Percentiles rank a stretch among this genome's conserved stretches.
These are phyloP conservation scores for Uronychia setigera DNA, from an alignment of 73 alveolate genomes.

Conservation along the genomic window DNA sequence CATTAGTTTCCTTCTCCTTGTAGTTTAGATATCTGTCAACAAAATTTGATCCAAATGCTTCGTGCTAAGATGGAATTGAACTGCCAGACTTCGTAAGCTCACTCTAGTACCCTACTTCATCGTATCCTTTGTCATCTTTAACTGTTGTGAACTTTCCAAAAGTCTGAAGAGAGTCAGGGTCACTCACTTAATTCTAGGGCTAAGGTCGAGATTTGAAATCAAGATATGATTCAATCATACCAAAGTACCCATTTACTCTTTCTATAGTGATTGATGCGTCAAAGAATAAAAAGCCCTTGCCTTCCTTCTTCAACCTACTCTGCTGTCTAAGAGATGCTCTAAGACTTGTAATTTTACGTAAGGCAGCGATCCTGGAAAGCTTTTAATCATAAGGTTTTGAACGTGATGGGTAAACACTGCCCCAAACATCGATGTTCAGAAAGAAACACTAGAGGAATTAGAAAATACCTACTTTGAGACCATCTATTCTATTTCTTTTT, in stretches of 20 bases:
- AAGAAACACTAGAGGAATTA: neutral
- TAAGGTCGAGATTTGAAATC: neutral
- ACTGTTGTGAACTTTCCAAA: neutral
- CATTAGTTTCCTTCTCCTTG: neutral
- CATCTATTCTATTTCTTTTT: neutral
- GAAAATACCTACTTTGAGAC: neutral
- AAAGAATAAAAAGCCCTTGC: neutral
- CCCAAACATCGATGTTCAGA: neutral
- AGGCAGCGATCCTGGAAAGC: neutral
- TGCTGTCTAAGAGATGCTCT: neutral
- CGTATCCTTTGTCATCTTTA: neutral
- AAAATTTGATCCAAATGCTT: no score
- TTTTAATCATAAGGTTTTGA: neutral
- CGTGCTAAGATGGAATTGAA: no score
- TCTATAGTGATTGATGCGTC: neutral
- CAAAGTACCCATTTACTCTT: neutral
- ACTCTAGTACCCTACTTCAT: neutral
- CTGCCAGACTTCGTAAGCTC: no score
- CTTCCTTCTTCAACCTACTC: neutral
- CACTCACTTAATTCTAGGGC: neutral
- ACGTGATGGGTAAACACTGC: neutral
- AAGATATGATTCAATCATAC: neutral
- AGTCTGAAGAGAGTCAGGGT: neutral
- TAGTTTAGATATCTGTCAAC: no score
- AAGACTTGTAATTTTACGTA: neutral